These are phyloP conservation scores for Dryas octopetala DNA, from an alignment of 306 rosid genomes.

Conservation along the genomic window DNA sequence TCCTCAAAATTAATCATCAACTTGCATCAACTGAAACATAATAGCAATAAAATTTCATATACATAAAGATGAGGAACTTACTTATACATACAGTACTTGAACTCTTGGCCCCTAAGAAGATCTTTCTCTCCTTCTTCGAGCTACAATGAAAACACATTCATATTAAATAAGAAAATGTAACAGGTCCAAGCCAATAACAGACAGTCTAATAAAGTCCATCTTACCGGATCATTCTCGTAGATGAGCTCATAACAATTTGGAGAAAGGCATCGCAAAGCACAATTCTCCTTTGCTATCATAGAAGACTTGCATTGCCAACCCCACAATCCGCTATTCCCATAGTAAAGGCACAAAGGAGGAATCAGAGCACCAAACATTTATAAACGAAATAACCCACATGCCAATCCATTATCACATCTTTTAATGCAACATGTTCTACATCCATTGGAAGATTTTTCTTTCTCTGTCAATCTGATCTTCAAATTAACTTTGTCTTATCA, in stretches of 20 bases:
- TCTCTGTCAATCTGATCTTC: background rate
- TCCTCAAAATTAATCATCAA: background rate
- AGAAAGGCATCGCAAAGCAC: conserved; percentile 87
- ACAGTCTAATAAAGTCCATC: conserved; percentile 11
- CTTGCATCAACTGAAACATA: background rate
- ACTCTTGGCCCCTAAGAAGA: conserved; percentile 73
- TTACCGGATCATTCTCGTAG: conserved; percentile 86
- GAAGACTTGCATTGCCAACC: conserved; percentile 81
- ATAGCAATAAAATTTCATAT: background rate
- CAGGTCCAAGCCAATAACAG: background rate
- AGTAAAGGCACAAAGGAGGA: background rate
- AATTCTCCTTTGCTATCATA: conserved; percentile 71
- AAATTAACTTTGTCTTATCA: background rate
- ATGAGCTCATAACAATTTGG: conserved; percentile 73
- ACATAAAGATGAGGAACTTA: conserved; percentile 37
- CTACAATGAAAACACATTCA: conserved; percentile 40
- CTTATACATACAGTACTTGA: conserved; percentile 83
- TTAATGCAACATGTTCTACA: background rate
- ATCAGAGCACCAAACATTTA: background rate
- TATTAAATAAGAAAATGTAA: background rate
- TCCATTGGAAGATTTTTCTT: background rate
- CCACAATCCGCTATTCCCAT: conserved; percentile 71
- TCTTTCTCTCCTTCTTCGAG: conserved; percentile 98
- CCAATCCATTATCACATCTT: background rate
- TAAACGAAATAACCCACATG: background rate